phyloP scores from a whole-genome alignment of 495 filamentous ascomycete genomes.

The Penicillium argentinense region DNA sequence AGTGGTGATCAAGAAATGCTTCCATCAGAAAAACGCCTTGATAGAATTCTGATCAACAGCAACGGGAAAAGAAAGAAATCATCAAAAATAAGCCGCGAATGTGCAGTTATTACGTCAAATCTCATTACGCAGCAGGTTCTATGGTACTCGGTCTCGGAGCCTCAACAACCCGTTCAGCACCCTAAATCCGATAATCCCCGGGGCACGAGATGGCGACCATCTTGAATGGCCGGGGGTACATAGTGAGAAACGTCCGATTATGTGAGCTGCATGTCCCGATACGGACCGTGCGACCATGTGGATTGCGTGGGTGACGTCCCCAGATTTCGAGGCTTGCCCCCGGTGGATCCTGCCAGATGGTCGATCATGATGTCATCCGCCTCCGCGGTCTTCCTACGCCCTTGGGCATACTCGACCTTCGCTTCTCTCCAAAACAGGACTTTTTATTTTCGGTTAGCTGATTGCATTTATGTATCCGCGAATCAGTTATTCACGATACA shows the following conservation, averaged over 20 bases:
- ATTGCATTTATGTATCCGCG: slow-evolving; percentile 1
- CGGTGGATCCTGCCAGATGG: neutral
- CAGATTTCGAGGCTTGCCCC: slow-evolving; percentile 3
- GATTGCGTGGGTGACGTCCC: neutral
- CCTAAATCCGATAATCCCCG: neutral
- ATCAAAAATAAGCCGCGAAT: neutral
- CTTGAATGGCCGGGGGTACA: neutral
- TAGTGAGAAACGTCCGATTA: slow-evolving; percentile 6
- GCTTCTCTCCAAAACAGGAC: neutral
- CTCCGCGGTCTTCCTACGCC: neutral
- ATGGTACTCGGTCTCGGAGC: slow-evolving; percentile 10
- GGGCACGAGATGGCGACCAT: neutral
- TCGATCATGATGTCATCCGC: slow-evolving; percentile 28
- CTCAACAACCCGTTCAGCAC: slow-evolving; percentile 1
- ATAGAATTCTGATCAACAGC: too few species aligned
- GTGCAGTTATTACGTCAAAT: slow-evolving; percentile 24
- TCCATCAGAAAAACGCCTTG: neutral
- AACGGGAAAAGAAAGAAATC: neutral
- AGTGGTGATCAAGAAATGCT: neutral
- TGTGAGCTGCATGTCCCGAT: slow-evolving; percentile 16
- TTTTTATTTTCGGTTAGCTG: neutral
- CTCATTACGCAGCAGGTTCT: slow-evolving; percentile 1
- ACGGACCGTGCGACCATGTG: slow-evolving; percentile 3
- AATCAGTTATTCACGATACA: too few species aligned
- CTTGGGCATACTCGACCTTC: neutral